Percentiles rank a stretch among this genome's conserved stretches.
Conservation (phyloP, 208 protist genomes). For the Endotrypanum monterogeii region DNA sequence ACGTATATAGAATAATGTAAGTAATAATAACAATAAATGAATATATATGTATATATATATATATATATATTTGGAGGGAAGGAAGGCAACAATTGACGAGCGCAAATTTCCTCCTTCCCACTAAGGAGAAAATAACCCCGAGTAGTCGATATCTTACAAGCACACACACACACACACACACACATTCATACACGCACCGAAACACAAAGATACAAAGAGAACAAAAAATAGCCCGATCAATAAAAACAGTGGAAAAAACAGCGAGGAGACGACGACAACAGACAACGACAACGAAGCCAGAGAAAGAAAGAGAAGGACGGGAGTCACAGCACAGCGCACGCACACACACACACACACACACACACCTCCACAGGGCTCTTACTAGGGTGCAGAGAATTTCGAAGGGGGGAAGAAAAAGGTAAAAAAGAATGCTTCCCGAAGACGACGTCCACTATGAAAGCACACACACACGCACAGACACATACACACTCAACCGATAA, state of each 20-base stretch:
- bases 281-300: not conserved
- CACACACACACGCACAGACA: not conserved
- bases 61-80: not conserved
- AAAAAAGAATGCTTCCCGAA: not conserved
- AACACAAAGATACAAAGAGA: not conserved
- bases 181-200: slow-evolving; percentile 1
- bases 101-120: too few species aligned
- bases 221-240: not conserved
- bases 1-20: too few species aligned
- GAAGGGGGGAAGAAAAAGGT: slow-evolving; percentile 16
- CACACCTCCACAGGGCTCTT: not conserved
- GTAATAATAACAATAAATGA: too few species aligned
- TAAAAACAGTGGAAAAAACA: not conserved
- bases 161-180: not conserved
- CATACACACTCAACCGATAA: not conserved
- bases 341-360: too few species aligned
- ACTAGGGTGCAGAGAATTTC: not conserved
- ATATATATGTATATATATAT: too few species aligned
- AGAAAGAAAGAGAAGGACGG: not conserved
- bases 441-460: not conserved
- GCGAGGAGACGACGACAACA: not conserved
- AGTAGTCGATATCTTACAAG: not conserved
- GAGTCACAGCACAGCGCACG: not conserved
- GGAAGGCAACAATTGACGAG: not conserved
- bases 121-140: not conserved